A percentile compares a stretch with the other conserved stretches of the same genome.
Evolutionary conservation across 495 filamentous ascomycete genomes (phyloP).

Genomic region (Cenococcum geophilum): DNA sequence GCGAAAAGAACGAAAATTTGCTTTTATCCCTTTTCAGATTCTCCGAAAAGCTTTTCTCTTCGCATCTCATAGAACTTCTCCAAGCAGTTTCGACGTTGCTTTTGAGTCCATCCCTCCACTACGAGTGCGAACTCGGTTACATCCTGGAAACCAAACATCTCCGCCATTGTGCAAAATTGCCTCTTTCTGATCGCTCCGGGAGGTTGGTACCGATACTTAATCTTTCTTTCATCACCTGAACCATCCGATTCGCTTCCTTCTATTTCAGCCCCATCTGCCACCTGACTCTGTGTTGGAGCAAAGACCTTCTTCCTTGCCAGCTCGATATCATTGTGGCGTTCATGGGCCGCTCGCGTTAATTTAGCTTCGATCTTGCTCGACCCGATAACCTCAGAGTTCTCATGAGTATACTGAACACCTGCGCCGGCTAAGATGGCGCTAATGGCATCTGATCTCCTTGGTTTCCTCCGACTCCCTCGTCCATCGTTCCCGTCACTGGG

Average conservation of each 20-base stretch:
- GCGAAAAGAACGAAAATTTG: neutral
- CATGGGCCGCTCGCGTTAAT: conserved; percentile 68
- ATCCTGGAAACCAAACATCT: conserved; percentile 66
- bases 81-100: conserved; percentile 69
- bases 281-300: conserved; percentile 21
- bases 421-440: conserved; percentile 83
- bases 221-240: conserved; percentile 15
- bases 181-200: conserved; percentile 65
- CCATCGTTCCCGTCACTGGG: conserved; percentile 19
- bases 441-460: conserved; percentile 63
- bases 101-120: conserved; percentile 91
- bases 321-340: conserved; percentile 51
- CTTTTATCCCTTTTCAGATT: neutral
- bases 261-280: conserved; percentile 3
- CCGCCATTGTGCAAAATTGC: conserved; percentile 89
- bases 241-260: neutral
- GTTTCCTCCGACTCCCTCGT: conserved; percentile 1
- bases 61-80: conserved; percentile 70
- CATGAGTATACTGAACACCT: conserved; percentile 91
- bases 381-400: conserved; percentile 93
- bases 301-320: conserved; percentile 20
- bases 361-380: conserved; percentile 76
- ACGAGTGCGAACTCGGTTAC: conserved; percentile 85
- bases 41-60: conserved; percentile 32
- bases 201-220: conserved; percentile 68